A percentile compares a stretch with the other conserved stretches of the same genome.
These are phyloP conservation scores for Panaeolus papilionaceus DNA, from an alignment of 768 basidiomycete species.

Conservation along the genomic window DNA sequence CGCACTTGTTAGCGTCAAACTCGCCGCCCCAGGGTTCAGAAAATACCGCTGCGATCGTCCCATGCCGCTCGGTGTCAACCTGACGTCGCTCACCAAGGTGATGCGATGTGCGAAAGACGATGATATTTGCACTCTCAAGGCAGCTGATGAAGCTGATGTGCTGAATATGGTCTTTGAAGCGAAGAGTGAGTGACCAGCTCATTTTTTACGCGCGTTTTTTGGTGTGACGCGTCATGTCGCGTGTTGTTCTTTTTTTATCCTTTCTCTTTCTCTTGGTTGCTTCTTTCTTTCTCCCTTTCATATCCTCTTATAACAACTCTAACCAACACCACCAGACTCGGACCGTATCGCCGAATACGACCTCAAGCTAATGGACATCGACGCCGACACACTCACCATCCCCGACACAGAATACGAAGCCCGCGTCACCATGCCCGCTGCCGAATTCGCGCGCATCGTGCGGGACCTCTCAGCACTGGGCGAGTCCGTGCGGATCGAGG, in stretches of 20 bases:
- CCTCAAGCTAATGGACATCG: slow-evolving; percentile 99
- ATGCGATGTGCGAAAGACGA: slow-evolving; percentile 98
- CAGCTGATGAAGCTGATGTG: slow-evolving; percentile 88
- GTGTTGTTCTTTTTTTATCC: neutral
- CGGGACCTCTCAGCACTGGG: slow-evolving; percentile 90
- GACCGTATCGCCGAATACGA: slow-evolving; percentile 98
- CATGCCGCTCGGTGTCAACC: slow-evolving; percentile 89
- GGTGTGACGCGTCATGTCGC: slow-evolving; percentile 1
- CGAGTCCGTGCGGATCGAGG: slow-evolving; percentile 95
- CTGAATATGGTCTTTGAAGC: slow-evolving; percentile 92
- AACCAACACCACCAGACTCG: slow-evolving; percentile 57
- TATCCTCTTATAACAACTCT: neutral
- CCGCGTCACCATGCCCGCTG: slow-evolving; percentile 82
- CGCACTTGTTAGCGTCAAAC: slow-evolving; percentile 89
- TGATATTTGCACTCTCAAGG: slow-evolving; percentile 90
- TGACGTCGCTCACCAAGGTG: slow-evolving; percentile 90
- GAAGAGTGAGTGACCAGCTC: slow-evolving; percentile 62
- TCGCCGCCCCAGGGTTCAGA: slow-evolving; percentile 81
- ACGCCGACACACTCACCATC: slow-evolving; percentile 92
- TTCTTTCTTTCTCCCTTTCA: neutral
- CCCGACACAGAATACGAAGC: slow-evolving; percentile 98
- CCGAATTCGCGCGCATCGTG: slow-evolving; percentile 92
- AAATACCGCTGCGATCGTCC: slow-evolving; percentile 94
- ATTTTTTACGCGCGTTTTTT: slow-evolving; percentile 15
- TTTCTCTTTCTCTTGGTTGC: slow-evolving; percentile 5